Conservation (phyloP, 345 rosid genomes). For the Sisymbrium irio region DNA sequence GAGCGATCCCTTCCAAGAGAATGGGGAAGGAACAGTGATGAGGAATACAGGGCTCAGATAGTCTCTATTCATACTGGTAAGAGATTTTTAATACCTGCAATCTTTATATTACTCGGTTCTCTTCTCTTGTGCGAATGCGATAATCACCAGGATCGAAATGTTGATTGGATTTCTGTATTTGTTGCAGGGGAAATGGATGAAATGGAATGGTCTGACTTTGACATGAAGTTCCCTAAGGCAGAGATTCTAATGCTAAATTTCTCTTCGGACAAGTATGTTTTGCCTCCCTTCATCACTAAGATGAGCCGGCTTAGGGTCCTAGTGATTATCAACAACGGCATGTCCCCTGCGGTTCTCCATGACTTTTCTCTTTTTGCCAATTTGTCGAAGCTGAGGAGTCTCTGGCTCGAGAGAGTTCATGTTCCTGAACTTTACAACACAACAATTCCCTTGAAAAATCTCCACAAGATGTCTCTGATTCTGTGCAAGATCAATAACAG, state of each 20-base stretch:
- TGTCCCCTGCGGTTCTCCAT: constrained; percentile 46
- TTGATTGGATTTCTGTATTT: neutral
- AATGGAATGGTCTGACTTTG: constrained; percentile 68
- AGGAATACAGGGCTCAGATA: constrained; percentile 61
- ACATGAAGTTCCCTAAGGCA: constrained; percentile 78
- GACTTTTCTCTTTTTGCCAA: constrained; percentile 55
- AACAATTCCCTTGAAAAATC: constrained; percentile 42
- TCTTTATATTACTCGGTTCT: neutral
- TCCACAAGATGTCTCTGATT: constrained; percentile 66
- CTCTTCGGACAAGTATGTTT: constrained; percentile 51
- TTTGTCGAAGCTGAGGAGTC: constrained; percentile 59
- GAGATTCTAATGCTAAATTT: constrained; percentile 81
- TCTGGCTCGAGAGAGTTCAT: constrained; percentile 82
- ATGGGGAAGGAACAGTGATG: constrained; percentile 72
- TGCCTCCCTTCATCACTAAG: constrained; percentile 71
- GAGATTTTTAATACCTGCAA: neutral
- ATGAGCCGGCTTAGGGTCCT: constrained; percentile 85
- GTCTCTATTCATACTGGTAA: constrained; percentile 86
- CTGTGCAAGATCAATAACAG: constrained; percentile 69
- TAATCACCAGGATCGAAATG: constrained; percentile 11
- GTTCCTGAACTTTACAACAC: constrained; percentile 46
- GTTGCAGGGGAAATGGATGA: constrained; percentile 68
- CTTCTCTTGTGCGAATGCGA: neutral
- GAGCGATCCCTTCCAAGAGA: constrained; percentile 60
- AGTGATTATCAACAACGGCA: constrained; percentile 60